A percentile compares a stretch with the other conserved stretches of the same genome.
Evolutionary conservation across 345 rosid genomes (phyloP).

Genomic region (Arabidopsis arenosa): DNA sequence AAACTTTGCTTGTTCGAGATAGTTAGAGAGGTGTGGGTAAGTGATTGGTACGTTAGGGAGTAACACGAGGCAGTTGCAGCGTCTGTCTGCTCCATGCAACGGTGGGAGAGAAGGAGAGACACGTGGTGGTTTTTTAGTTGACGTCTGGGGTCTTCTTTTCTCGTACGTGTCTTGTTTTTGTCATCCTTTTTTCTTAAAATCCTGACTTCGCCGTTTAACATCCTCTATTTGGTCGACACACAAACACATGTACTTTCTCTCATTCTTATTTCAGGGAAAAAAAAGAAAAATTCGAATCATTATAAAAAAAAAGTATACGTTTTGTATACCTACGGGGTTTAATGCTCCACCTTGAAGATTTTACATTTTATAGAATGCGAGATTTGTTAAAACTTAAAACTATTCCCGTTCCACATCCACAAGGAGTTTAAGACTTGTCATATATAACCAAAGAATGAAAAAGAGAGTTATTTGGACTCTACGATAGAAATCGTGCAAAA

Average conservation of each 20-base stretch:
- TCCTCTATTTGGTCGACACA: constrained; percentile 38
- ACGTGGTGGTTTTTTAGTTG: constrained; percentile 39
- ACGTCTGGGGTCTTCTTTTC: constrained; percentile 38
- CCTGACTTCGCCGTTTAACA: constrained; percentile 43
- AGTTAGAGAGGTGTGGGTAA: constrained; percentile 9
- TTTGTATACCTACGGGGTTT: background rate
- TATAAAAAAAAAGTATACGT: background rate
- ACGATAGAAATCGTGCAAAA: background rate
- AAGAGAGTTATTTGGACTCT: background rate
- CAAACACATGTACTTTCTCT: background rate
- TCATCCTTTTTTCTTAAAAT: background rate
- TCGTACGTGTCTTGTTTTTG: constrained; percentile 37
- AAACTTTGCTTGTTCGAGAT: constrained; percentile 29
- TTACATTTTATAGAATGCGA: background rate
- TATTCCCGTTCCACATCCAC: background rate
- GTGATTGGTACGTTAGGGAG: constrained; percentile 25
- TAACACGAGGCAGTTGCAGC: constrained; percentile 49
- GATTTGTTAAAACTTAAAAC: background rate
- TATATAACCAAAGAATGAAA: background rate
- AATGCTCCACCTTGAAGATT: constrained; percentile 9
- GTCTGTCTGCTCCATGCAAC: constrained; percentile 56
- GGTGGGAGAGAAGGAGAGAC: constrained; percentile 40
- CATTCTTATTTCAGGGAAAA: constrained; percentile 5
- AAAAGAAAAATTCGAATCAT: background rate
- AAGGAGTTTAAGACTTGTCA: no score